Evolutionary conservation across 2,329 filamentous ascomycete species (phyloP).

Genomic region (Neodidymelliopsis sp.): DNA sequence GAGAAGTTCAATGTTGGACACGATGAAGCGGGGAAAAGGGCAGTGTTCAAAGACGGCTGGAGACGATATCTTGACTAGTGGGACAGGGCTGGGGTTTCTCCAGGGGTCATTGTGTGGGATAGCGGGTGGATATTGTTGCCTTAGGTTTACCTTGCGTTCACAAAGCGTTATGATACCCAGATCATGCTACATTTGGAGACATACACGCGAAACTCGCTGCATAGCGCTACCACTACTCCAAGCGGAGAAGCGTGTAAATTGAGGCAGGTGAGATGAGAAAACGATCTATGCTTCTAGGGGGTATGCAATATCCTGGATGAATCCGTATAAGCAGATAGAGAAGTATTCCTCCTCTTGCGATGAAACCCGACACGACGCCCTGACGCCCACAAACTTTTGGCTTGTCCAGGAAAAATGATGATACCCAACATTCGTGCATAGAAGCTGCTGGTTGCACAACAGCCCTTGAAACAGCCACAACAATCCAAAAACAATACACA

Average conservation of each 20-base stretch:
- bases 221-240: too few relatives aligned
- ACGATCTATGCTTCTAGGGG: conserved; percentile 18
- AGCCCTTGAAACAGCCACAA: background rate
- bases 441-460: conserved; percentile 1
- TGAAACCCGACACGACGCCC: conserved; percentile 3
- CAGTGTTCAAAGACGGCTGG: conserved; percentile 78
- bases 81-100: background rate
- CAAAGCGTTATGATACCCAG: background rate
- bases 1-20: conserved; percentile 70
- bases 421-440: background rate
- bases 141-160: background rate
- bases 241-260: too few relatives aligned
- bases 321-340: conserved; percentile 7
- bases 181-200: too few relatives aligned
- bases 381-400: conserved; percentile 8
- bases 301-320: conserved; percentile 9
- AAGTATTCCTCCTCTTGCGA: conserved; percentile 9
- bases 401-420: background rate
- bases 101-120: background rate
- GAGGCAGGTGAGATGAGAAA: background rate
- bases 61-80: conserved; percentile 71
- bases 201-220: too few relatives aligned
- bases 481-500: too few relatives aligned
- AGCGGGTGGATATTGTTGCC: background rate
- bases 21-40: conserved; percentile 70